Conservation (phyloP, 169 alveolate species). For the Neospora caninum region DNA sequence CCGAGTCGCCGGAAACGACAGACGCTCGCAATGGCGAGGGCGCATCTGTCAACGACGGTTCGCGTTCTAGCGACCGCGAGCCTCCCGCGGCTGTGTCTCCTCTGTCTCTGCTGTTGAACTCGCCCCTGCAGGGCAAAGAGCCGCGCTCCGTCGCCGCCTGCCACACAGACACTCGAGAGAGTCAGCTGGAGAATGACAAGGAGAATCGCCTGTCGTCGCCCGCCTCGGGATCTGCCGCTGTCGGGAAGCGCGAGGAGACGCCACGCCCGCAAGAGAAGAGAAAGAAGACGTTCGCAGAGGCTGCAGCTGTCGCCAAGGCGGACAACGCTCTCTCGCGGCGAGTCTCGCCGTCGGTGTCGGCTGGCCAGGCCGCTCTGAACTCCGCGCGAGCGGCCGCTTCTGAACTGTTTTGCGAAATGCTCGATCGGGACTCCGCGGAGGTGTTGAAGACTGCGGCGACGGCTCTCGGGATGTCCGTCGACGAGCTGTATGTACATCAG, state of each 20-base stretch:
- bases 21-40: no score
- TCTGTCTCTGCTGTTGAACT: no score
- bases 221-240: no score
- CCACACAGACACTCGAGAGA: no score
- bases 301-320: background rate
- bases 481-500: constrained; percentile 63
- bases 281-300: constrained; percentile 4
- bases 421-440: background rate
- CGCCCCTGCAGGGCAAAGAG: background rate
- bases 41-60: no score
- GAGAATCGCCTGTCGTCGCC: no score
- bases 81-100: no score
- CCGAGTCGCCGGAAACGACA: no score
- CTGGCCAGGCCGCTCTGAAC: background rate
- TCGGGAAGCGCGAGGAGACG: no score
- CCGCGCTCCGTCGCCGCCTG: no score
- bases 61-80: no score
- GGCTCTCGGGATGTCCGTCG: constrained; percentile 53
- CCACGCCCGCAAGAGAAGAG: background rate
- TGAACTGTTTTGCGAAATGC: background rate
- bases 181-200: no score
- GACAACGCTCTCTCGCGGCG: background rate
- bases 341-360: background rate
- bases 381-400: background rate
- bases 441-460: constrained; percentile 52